Evolutionary conservation across 2,329 filamentous ascomycete species (phyloP), one percentile per base, ranked within the genome.

Genomic region (Coleophoma crateriformis): DNA sequence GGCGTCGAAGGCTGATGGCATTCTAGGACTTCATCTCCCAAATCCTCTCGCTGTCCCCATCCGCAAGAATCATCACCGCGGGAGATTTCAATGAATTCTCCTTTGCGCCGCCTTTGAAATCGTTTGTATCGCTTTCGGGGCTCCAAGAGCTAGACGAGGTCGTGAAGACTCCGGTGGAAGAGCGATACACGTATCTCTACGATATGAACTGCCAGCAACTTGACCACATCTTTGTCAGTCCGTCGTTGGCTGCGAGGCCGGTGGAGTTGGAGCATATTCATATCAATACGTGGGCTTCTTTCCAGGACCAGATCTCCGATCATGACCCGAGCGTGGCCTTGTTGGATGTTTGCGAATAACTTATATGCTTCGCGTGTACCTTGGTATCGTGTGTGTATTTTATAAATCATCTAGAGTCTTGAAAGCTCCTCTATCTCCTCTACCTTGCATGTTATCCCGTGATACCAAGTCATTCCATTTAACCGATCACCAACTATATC

Each of bases 1-100:
- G 20, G 22, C 7, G 33, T 33, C 46, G 34, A 5, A 38, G 0
- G 38, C 41, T 45, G 13, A 52, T 33, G 48, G 47, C 11, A 27
- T 10, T 41, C 12, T 34, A 74, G 74, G 58, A 68, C 13, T 87
- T 86, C 58, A 72, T 84, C 47, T 66, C 71, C 2, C 50, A 77
- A 50, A 81, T 89, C 56, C 74, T 87, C 17, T 63, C 69, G 7
- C 60, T 74, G 38, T 78, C 87, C 64, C 62, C 70, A 11, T 66
- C 74, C 14, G 84, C 85, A 0, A 71, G 70, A 20, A 64, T 89
- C 55, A 74, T 88, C 51, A 68, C 74, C 2, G 77, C 79, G 0
- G 85, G 85, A 22, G 85, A 89, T 67, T 88, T 84, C 63, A 88
- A 89, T 71, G 85, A 89, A 64, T 88, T 86, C 62, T 63, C 76